A percentile compares a stretch with the other conserved stretches of the same genome.
These are phyloP conservation scores for Aureobasidium sp. DNA, from an alignment of 2,329 filamentous ascomycete species.

Conservation along the genomic window DNA sequence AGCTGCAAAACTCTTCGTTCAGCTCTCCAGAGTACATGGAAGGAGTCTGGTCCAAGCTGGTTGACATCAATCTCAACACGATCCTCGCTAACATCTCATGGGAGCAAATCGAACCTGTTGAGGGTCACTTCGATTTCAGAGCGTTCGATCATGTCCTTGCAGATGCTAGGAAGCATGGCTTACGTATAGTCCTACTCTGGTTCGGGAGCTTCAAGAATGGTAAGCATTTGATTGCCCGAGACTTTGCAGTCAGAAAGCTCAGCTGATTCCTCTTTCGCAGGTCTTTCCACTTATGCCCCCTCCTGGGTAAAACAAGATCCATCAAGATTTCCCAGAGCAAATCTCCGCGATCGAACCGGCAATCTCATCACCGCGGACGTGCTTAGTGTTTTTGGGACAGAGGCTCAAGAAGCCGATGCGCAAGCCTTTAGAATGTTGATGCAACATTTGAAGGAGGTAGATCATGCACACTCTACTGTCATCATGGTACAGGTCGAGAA, in stretches of 20 bases:
- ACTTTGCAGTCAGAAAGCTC: too few relatives aligned
- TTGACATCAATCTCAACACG: constrained; percentile 38
- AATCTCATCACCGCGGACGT: constrained; percentile 27
- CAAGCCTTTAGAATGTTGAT: constrained; percentile 36
- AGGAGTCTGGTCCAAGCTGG: constrained; percentile 38
- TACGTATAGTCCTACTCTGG: constrained; percentile 40
- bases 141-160: constrained; percentile 33
- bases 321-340: constrained; percentile 27
- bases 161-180: constrained; percentile 31
- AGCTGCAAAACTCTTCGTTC: constrained; percentile 44
- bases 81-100: constrained; percentile 40
- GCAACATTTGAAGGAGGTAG: constrained; percentile 37
- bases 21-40: constrained; percentile 40
- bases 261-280: constrained; percentile 14
- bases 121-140: constrained; percentile 38
- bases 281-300: constrained; percentile 33
- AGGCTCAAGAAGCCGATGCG: constrained; percentile 32
- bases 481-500: constrained; percentile 55
- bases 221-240: constrained; percentile 18
- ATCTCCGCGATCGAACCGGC: constrained; percentile 25
- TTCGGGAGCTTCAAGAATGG: constrained; percentile 45
- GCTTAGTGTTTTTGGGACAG: constrained; percentile 33
- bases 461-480: constrained; percentile 42
- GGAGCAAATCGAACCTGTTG: constrained; percentile 42
- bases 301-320: constrained; percentile 32